A percentile compares a stretch with the other conserved stretches of the same genome.
Evolutionary conservation across 176 grass and related monocot genomes (phyloP).

Genomic region (Zoysia japonica): DNA sequence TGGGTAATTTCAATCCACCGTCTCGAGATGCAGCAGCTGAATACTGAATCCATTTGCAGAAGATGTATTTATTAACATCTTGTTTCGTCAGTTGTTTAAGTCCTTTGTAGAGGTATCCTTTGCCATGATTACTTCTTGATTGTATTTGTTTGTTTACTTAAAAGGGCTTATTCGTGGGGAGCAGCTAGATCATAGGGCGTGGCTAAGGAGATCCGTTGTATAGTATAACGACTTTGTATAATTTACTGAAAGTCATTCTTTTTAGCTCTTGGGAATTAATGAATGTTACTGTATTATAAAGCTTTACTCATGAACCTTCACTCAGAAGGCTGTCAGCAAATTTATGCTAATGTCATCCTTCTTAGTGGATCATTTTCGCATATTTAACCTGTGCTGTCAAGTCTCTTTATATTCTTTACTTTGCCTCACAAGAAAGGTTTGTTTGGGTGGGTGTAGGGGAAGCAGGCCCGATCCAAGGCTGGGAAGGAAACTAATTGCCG

Average conservation of each 20-base stretch:
- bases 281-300: not conserved
- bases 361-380: not conserved
- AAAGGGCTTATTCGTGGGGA: conserved; percentile 3
- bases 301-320: not conserved
- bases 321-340: not conserved
- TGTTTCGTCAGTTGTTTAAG: not conserved
- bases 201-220: conserved; percentile 7
- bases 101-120: not conserved
- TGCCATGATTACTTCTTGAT: not conserved
- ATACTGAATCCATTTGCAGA: not conserved
- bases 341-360: not conserved
- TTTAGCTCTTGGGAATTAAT: not conserved
- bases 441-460: no score
- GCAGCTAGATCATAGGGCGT: not conserved
- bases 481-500: not conserved
- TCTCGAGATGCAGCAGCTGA: not conserved
- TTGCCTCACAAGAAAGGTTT: not conserved
- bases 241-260: conserved; percentile 20
- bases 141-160: not conserved
- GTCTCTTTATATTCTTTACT: not conserved
- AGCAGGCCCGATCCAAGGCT: not conserved
- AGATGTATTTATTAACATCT: conserved; percentile 3
- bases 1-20: not conserved
- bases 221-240: conserved; percentile 31
- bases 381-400: not conserved